Evolutionary conservation across 2,329 filamentous ascomycete genomes (phyloP).

Genomic region (Pseudogymnoascus sp.): DNA sequence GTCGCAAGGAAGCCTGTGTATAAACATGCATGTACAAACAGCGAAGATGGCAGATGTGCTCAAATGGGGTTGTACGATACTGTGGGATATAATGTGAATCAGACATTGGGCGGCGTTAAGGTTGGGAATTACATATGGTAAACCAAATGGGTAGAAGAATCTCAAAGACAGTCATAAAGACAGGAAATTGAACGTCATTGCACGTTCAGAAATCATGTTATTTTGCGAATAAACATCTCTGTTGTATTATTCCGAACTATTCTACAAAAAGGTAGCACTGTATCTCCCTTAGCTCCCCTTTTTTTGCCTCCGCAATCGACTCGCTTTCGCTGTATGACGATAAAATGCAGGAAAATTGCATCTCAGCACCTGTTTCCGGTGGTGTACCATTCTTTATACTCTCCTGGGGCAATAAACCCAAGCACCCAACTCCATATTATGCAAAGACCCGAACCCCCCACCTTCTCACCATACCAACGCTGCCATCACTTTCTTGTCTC

Average conservation of each 20-base stretch:
- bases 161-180: background rate
- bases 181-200: background rate
- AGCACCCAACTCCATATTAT: constrained; percentile 10
- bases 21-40: constrained; percentile 4
- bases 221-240: background rate
- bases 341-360: constrained; percentile 9
- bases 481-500: background rate
- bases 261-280: constrained; percentile 3
- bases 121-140: background rate
- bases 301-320: background rate
- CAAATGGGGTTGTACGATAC: background rate
- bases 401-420: constrained; percentile 5
- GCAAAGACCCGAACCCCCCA: constrained; percentile 8
- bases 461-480: constrained; percentile 1
- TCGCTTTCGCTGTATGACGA: constrained; percentile 8
- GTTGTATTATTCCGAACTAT: background rate
- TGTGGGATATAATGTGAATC: background rate
- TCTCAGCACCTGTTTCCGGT: constrained; percentile 6
- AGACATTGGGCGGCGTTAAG: background rate
- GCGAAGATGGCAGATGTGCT: background rate
- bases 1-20: background rate
- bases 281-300: background rate
- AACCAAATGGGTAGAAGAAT: background rate
- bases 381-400: constrained; percentile 8
- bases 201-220: background rate